Percentiles rank a stretch among this genome's conserved stretches.
phyloP scores from a whole-genome alignment of 2,329 filamentous ascomycete genomes.

The Alternaria ethzedia region DNA sequence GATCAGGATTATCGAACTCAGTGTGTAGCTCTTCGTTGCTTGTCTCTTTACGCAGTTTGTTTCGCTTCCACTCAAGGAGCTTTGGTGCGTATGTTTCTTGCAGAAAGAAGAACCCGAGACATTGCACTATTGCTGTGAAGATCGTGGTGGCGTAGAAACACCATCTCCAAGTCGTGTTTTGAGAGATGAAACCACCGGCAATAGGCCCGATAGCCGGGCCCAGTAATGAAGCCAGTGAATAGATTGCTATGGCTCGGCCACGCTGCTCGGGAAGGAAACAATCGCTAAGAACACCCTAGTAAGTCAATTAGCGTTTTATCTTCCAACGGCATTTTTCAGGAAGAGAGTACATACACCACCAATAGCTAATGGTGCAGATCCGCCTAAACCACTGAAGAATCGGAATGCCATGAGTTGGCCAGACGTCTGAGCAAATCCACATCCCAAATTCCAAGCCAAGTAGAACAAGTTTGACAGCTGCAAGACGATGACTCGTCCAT shows the following conservation, averaged over 20 bases:
- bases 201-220: slow-evolving; percentile 72
- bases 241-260: slow-evolving; percentile 67
- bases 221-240: slow-evolving; percentile 68
- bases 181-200: slow-evolving; percentile 68
- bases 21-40: slow-evolving; percentile 67
- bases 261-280: slow-evolving; percentile 67
- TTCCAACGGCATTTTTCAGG: background rate
- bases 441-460: slow-evolving; percentile 48
- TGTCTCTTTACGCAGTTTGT: slow-evolving; percentile 63
- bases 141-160: slow-evolving; percentile 73
- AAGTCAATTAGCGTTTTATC: background rate
- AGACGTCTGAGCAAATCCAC: slow-evolving; percentile 46
- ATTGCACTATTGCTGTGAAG: slow-evolving; percentile 65
- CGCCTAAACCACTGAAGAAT: slow-evolving; percentile 47
- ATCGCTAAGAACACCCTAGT: slow-evolving; percentile 56
- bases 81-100: slow-evolving; percentile 71
- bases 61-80: slow-evolving; percentile 65
- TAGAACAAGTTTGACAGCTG: slow-evolving; percentile 49
- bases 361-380: slow-evolving; percentile 47
- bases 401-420: slow-evolving; percentile 47
- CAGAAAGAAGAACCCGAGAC: slow-evolving; percentile 66
- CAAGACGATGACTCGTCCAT: slow-evolving; percentile 47
- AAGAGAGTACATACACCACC: slow-evolving; percentile 37
- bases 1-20: slow-evolving; percentile 50
- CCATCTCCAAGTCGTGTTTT: slow-evolving; percentile 74